A percentile compares a stretch with the other conserved stretches of the same genome.
These are phyloP conservation scores for Nelumbo lutea DNA, from an alignment of 164 flowering plant genomes.

Conservation along the genomic window DNA sequence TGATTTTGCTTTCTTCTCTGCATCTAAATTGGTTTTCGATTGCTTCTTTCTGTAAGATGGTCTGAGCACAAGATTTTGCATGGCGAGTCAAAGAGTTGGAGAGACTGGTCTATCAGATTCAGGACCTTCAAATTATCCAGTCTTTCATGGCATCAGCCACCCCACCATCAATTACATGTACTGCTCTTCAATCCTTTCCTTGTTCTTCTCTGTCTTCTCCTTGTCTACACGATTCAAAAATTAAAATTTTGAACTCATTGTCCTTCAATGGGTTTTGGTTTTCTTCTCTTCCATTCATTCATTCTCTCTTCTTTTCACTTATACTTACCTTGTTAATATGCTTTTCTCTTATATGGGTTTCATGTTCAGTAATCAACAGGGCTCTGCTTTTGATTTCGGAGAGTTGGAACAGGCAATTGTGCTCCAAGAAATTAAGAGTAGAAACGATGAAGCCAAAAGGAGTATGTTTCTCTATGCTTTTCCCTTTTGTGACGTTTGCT, in stretches of 20 bases:
- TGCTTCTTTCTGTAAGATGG: conserved; percentile 16
- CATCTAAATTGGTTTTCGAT: background rate
- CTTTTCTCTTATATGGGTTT: conserved; percentile 16
- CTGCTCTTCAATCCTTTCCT: background rate
- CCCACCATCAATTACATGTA: conserved; percentile 59
- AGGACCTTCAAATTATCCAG: conserved; percentile 56
- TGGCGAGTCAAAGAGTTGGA: conserved; percentile 73
- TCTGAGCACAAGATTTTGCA: conserved; percentile 46
- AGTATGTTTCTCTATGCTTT: conserved; percentile 35
- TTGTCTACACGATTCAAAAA: background rate
- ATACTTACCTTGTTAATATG: background rate
- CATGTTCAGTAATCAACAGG: conserved; percentile 61
- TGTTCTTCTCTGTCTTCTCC: conserved; percentile 2
- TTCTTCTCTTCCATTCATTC: conserved; percentile 7
- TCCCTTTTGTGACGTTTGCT: conserved; percentile 41
- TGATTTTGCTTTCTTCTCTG: background rate
- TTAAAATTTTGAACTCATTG: background rate
- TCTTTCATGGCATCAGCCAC: conserved; percentile 47
- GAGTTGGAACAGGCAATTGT: conserved; percentile 90
- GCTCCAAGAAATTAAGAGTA: conserved; percentile 61
- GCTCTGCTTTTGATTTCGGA: conserved; percentile 82
- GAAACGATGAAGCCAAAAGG: conserved; percentile 68
- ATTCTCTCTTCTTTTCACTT: background rate
- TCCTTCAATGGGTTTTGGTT: background rate
- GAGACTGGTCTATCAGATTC: conserved; percentile 62